Evolutionary conservation across 805 yeast genomes (phyloP).

Genomic region (Danielia reshetovae): DNA sequence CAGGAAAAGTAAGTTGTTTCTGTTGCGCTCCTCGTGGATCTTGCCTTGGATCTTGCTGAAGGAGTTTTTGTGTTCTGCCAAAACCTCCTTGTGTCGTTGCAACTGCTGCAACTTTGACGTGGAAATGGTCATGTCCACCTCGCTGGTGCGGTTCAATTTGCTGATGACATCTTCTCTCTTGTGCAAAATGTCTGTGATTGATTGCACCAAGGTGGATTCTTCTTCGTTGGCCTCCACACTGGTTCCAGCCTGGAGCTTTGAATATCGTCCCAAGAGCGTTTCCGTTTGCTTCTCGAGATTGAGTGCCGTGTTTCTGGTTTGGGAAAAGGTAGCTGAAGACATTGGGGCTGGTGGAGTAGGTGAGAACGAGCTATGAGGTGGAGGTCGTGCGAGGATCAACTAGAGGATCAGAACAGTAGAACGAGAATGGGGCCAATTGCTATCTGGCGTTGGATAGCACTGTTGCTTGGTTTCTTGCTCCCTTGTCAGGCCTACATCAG

Average conservation of each 20-base stretch:
- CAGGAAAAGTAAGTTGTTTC: constrained; percentile 66
- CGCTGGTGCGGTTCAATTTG: constrained; percentile 50
- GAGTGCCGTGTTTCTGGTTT: constrained; percentile 64
- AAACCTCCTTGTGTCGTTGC: constrained; percentile 73
- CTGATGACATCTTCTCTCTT: constrained; percentile 51
- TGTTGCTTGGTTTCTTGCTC: too few species aligned
- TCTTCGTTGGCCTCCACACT: constrained; percentile 19
- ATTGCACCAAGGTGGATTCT: constrained; percentile 22
- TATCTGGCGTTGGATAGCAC: too few species aligned
- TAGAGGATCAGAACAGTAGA: too few species aligned
- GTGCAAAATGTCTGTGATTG: constrained; percentile 23
- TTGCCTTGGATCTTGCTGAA: constrained; percentile 55
- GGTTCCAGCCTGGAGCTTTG: constrained; percentile 24
- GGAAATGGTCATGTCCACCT: constrained; percentile 49
- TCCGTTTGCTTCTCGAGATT: constrained; percentile 73
- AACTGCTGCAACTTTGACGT: constrained; percentile 78
- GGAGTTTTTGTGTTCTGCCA: constrained; percentile 65
- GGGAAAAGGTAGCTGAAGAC: constrained; percentile 47
- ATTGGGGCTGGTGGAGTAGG: constrained; percentile 2
- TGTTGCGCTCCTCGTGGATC: constrained; percentile 70
- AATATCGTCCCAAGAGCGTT: constrained; percentile 39
- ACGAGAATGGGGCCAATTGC: too few species aligned
- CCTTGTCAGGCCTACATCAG: too few species aligned
- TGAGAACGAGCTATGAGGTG: not conserved
- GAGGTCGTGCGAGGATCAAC: too few species aligned